These are phyloP conservation scores for Pythium phragmitis DNA, from an alignment of 352 stramenopile species.

Conservation along the genomic window DNA sequence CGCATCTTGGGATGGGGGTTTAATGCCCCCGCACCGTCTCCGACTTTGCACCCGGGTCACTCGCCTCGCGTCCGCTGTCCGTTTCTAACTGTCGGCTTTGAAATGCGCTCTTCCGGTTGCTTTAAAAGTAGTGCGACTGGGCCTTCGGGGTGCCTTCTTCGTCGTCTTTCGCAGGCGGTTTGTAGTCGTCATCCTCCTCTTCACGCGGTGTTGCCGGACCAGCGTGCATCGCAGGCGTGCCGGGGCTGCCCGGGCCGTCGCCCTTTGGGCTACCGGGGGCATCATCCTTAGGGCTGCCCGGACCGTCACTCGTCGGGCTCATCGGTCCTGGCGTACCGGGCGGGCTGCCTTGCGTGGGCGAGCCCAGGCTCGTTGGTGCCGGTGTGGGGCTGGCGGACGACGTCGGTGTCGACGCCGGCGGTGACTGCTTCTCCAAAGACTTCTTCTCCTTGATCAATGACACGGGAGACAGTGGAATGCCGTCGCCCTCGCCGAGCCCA, in stretches of 20 bases:
- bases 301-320: neutral
- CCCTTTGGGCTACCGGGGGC: neutral
- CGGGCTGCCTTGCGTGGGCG: neutral
- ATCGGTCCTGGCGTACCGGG: conserved; percentile 6
- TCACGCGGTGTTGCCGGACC: conserved; percentile 3
- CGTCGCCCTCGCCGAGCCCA: conserved; percentile 5
- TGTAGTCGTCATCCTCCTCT: conserved; percentile 2
- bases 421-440: conserved; percentile 6
- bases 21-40: neutral
- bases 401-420: conserved; percentile 1
- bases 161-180: neutral
- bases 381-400: conserved; percentile 31
- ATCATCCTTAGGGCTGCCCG: neutral
- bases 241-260: neutral
- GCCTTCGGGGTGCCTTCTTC: conserved; percentile 14
- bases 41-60: neutral
- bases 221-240: conserved; percentile 10
- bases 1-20: neutral
- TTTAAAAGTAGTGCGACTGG: conserved; percentile 17
- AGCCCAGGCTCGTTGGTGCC: conserved; percentile 32
- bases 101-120: neutral
- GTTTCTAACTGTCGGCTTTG: neutral
- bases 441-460: conserved; percentile 19
- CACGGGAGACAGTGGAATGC: conserved; percentile 13
- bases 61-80: neutral